Evolutionary conservation across 805 yeast species (phyloP).

Genomic region (Grigorovia humatica): DNA sequence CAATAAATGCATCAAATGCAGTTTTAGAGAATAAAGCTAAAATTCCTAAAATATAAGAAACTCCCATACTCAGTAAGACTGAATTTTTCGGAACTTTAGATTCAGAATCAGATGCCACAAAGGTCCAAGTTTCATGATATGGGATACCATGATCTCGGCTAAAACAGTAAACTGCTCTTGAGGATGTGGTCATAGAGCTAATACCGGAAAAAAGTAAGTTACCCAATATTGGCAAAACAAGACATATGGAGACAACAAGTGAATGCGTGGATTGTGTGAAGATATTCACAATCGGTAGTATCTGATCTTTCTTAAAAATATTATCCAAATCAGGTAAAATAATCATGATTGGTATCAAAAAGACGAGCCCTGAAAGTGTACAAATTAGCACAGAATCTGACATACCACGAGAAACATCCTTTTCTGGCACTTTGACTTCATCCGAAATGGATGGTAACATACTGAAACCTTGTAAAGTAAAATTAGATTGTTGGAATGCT

Average conservation of each 20-base stretch:
- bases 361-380: slow-evolving; percentile 57
- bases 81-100: slow-evolving; percentile 64
- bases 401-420: slow-evolving; percentile 65
- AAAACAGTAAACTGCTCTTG: slow-evolving; percentile 72
- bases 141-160: slow-evolving; percentile 81
- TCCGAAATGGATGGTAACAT: slow-evolving; percentile 74
- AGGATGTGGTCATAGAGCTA: slow-evolving; percentile 71
- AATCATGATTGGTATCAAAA: slow-evolving; percentile 59
- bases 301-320: slow-evolving; percentile 48
- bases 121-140: slow-evolving; percentile 49
- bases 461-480: slow-evolving; percentile 76
- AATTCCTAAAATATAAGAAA: slow-evolving; percentile 49
- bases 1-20: slow-evolving; percentile 76
- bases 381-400: slow-evolving; percentile 54
- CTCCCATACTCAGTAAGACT: slow-evolving; percentile 49
- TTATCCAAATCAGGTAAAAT: slow-evolving; percentile 57
- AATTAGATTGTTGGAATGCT: slow-evolving; percentile 69
- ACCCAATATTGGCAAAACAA: slow-evolving; percentile 56
- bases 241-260: slow-evolving; percentile 53
- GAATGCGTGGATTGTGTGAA: slow-evolving; percentile 65
- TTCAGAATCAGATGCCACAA: slow-evolving; percentile 45
- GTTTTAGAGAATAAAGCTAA: slow-evolving; percentile 60
- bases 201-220: slow-evolving; percentile 68
- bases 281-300: slow-evolving; percentile 70
- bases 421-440: slow-evolving; percentile 69